Base-by-base conservation (phyloP, 2,329 filamentous ascomycete genomes). In the Rhynchosporium agropyri region DNA sequence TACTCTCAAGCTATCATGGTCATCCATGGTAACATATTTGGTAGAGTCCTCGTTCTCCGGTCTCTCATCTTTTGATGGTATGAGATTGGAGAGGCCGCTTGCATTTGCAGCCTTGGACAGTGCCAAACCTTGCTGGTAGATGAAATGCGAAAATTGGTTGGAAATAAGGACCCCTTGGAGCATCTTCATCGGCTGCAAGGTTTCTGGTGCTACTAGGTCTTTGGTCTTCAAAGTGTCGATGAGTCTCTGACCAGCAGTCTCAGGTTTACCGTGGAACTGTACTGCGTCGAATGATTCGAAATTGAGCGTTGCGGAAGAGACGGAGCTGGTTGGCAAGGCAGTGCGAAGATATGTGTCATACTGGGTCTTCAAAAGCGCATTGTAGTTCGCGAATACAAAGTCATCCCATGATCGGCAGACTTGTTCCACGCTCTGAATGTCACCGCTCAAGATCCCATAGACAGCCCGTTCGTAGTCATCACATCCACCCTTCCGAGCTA, bases 381-480 rank as follows among this genome's bases (percentile, higher is more conserved):
- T 97, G 79, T 95, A 95, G 74, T 93, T 87, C 42, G 89, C 88
- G 75, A 95, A 97, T 20, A 97, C 81, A 70, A 89, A 86, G 72
- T 98, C 94, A 69, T 97, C 91, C 89, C 92, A 96, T 28, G 83
- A 86, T 57, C 84, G 82, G 73, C 91, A 92, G 45, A 94, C 86
- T 67, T 85, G 85, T 72, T 91, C 87, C 10, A 96, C 91, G 58
- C 89, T 90, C 43, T 84, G 79, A 56, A 92, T 83, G 72, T 97
- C 92, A 56, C 95, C 95, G 48, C 90, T 89, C n/a, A 99, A 81
- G 12, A 97, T 78, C 33, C 92, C 94, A 73, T 97, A 97, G 0
- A 97, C 92, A 20, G 94, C 95, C 61, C 88, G 86, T 77, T 99
- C 92, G 71, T 92, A 94, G 58, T 89, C 85, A 69, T 90, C 88